Base-by-base conservation (phyloP, 2,329 filamentous ascomycete genomes). In the Paecilomyces niveus region DNA sequence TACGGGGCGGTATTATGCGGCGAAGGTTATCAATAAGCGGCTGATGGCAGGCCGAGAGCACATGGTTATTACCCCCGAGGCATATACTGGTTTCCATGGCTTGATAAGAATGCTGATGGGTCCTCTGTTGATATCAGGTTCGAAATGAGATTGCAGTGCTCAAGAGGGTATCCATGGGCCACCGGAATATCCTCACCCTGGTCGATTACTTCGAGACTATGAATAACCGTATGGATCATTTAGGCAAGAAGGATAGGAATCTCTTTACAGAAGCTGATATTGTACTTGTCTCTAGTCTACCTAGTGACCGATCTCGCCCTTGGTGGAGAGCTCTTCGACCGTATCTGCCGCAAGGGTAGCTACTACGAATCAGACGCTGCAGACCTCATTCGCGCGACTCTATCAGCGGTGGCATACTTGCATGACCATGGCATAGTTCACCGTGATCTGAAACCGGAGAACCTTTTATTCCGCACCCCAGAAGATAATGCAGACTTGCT, bases 201-300 rank as follows among this genome's bases (percentile, higher is more conserved):
- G 94, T 97, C 68, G 94, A 99, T 79, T 99, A 97, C 77, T 99
- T 99, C 72, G 94, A 99, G 80, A 99, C 94, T 6, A 96, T 97
- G 90, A 97, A 99, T 79, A 99, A 99, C 77, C 84, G 85, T 88
- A 76, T 58, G 32, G 24, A 11, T 45, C 6, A 21, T 45, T 18
- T 45, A 13, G 39, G n/a, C 39, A 13, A 21, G 39, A 45, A 18
- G 39, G 5, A 45, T 45, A 45, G 39, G 39, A 18, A 8, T 45
- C 39, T 8, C 15, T 49, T 6, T 54, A 26, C 45, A 39, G 18
- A 52, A 32, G 57, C 64, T 70, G 32, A 71, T 57, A 18, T 22
- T 26, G 32, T 29, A 24, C 39, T 49, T 53, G 33, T 45, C 15
- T 58, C 11, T 63, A 87, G 85, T 99, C 64, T 99, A 99, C 74